A percentile compares a stretch with the other conserved stretches of the same genome.
Evolutionary conservation across 169 alveolate genomes (phyloP).

Genomic region (Cryptosporidium viatorum): DNA sequence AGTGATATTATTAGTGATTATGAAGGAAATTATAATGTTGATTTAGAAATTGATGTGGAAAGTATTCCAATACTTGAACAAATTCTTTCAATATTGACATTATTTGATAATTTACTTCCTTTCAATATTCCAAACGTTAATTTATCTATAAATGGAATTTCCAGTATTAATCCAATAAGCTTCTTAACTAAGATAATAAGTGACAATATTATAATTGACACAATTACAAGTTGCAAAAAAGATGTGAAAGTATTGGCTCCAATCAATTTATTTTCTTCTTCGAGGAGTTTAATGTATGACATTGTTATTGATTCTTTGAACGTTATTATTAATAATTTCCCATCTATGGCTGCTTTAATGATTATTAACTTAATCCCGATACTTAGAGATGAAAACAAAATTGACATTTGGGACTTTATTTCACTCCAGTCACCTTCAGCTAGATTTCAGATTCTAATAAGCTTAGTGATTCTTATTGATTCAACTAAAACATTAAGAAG

Average conservation of each 20-base stretch:
- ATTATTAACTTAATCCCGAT: background rate
- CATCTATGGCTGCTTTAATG: background rate
- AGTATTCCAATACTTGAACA: constrained; percentile 38
- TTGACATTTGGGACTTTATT: constrained; percentile 52
- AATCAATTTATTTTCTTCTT: background rate
- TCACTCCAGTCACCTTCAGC: constrained; percentile 65
- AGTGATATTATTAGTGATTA: background rate
- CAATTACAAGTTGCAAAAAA: background rate
- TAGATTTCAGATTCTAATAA: constrained; percentile 18
- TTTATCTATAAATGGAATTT: background rate
- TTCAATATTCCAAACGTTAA: background rate
- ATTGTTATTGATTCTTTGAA: constrained; percentile 11
- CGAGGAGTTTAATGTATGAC: constrained; percentile 5
- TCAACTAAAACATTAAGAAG: background rate
- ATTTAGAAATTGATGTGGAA: background rate
- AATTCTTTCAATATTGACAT: constrained; percentile 6
- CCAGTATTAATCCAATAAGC: constrained; percentile 16
- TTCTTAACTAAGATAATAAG: constrained; percentile 15
- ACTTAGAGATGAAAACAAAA: background rate
- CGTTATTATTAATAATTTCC: background rate
- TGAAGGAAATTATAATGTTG: background rate
- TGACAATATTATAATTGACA: constrained; percentile 42
- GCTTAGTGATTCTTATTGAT: constrained; percentile 3
- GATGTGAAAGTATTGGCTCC: no score
- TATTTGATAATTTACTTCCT: constrained; percentile 21